A percentile compares a stretch with the other conserved stretches of the same genome.
phyloP scores from a whole-genome alignment of 1,139 yeast genomes.

The Arxiozyma telluris region DNA sequence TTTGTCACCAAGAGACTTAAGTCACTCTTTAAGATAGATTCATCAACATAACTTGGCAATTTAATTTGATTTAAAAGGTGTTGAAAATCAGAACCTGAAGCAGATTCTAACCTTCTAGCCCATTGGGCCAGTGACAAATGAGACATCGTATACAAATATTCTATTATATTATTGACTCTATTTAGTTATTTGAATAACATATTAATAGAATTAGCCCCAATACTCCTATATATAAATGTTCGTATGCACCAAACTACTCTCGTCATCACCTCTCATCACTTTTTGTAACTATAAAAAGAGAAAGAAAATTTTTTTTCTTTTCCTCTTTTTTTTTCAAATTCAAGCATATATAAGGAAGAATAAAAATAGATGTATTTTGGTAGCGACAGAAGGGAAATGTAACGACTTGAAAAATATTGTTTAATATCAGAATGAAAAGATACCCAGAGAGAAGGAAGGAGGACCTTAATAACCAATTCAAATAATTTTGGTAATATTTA shows the following conservation, averaged over 20 bases:
- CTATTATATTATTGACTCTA: background rate
- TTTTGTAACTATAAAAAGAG: too few relatives aligned
- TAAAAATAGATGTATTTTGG: too few relatives aligned
- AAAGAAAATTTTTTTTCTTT: too few relatives aligned
- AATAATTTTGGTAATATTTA: background rate
- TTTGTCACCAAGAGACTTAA: conserved; percentile 44
- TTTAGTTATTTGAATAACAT: background rate
- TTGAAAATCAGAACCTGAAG: conserved; percentile 30
- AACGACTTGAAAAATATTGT: too few relatives aligned
- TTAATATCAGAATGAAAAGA: too few relatives aligned
- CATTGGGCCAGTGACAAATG: conserved; percentile 27
- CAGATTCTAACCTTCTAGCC: conserved; percentile 28
- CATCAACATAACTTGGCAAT: conserved; percentile 31
- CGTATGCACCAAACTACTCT: background rate
- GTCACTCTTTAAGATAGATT: conserved; percentile 42
- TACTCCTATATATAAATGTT: too few relatives aligned
- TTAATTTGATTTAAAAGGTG: conserved; percentile 28
- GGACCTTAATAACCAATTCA: background rate
- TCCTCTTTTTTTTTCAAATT: too few relatives aligned
- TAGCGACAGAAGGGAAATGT: background rate
- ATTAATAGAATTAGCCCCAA: background rate
- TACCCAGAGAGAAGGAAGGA: background rate
- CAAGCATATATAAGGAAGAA: background rate
- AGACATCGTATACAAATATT: background rate
- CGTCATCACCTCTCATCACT: background rate